These are phyloP conservation scores for Cladosporium sp. DNA, from an alignment of 2,329 filamentous ascomycete genomes.

Conservation along the genomic window DNA sequence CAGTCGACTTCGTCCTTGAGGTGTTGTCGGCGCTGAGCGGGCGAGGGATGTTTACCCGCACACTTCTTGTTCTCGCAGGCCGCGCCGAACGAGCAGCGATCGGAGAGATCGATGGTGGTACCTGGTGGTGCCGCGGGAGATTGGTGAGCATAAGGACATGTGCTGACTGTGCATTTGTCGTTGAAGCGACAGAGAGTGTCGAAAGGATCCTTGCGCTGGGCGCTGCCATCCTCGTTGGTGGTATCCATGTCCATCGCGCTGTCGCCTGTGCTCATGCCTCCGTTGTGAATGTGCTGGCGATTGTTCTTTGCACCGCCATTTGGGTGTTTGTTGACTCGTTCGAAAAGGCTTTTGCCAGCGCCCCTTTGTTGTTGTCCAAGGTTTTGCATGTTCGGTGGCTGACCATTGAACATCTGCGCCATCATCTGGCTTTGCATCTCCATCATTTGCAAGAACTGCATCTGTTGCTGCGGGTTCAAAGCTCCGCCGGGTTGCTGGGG, in stretches of 20 bases:
- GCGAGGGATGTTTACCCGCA: conserved; percentile 86
- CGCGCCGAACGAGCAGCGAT: conserved; percentile 80
- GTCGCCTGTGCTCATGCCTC: conserved; percentile 23
- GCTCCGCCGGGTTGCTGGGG: conserved; percentile 42
- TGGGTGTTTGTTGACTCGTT: conserved; percentile 63
- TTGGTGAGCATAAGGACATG: conserved; percentile 93
- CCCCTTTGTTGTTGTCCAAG: conserved; percentile 31
- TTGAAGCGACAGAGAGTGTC: conserved; percentile 87
- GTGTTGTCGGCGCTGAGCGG: conserved; percentile 75
- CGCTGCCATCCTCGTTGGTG: conserved; percentile 20
- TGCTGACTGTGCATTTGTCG: conserved; percentile 79
- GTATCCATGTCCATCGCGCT: conserved; percentile 35
- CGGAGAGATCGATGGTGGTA: conserved; percentile 73
- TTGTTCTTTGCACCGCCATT: conserved; percentile 23
- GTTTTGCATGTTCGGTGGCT: conserved; percentile 23
- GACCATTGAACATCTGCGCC: conserved; percentile 60
- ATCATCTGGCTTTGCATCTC: conserved; percentile 80
- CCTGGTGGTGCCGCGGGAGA: conserved; percentile 84
- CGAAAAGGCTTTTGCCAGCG: conserved; percentile 66
- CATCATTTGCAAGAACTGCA: conserved; percentile 66
- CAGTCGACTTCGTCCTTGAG: conserved; percentile 79
- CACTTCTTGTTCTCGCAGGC: conserved; percentile 98
- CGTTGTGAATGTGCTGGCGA: conserved; percentile 21
- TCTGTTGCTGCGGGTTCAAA: conserved; percentile 67
- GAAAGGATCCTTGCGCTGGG: conserved; percentile 45